These are phyloP conservation scores for Colletotrichum tanaceti DNA, from an alignment of 2,329 filamentous ascomycete genomes.

Conservation along the genomic window DNA sequence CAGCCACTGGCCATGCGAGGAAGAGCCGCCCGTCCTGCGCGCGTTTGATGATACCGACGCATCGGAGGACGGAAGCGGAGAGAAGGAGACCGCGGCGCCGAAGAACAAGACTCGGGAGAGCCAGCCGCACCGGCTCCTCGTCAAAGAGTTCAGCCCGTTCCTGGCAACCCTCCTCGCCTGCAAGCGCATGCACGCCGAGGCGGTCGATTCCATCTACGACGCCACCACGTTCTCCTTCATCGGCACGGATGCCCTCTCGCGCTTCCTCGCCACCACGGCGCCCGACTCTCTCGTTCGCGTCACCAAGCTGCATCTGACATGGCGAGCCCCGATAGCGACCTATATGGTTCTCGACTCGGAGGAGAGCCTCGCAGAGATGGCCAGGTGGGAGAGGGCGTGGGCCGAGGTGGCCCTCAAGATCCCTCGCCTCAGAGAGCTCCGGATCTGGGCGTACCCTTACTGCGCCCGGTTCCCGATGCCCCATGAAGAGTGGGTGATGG, in stretches of 20 bases:
- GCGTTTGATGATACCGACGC: neutral
- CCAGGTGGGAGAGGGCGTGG: slow-evolving; percentile 21
- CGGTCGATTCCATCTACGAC: slow-evolving; percentile 31
- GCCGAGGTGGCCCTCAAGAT: slow-evolving; percentile 1
- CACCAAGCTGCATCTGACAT: slow-evolving; percentile 15
- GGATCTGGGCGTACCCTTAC: slow-evolving; percentile 28
- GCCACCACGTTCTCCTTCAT: slow-evolving; percentile 41
- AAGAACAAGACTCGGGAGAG: neutral
- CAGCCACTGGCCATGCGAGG: slow-evolving; percentile 34
- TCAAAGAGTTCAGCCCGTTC: slow-evolving; percentile 38
- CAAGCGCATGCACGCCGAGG: slow-evolving; percentile 35
- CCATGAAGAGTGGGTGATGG: slow-evolving; percentile 27
- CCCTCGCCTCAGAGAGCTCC: slow-evolving; percentile 19
- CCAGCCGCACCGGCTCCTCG: neutral
- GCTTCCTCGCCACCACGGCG: slow-evolving; percentile 18
- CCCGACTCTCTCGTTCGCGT: slow-evolving; percentile 7
- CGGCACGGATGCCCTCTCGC: slow-evolving; percentile 10
- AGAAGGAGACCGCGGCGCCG: neutral
- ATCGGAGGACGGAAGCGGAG: neutral
- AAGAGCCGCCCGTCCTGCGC: slow-evolving; percentile 29
- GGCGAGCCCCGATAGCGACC: slow-evolving; percentile 27
- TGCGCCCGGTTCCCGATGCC: slow-evolving; percentile 35
- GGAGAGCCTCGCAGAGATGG: slow-evolving; percentile 9
- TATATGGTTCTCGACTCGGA: slow-evolving; percentile 23
- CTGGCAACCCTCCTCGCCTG: slow-evolving; percentile 29